Evolutionary conservation across 78 protist species (phyloP), one percentile per base, ranked within the genome.

Genomic region (Abeoforma whisleri): DNA sequence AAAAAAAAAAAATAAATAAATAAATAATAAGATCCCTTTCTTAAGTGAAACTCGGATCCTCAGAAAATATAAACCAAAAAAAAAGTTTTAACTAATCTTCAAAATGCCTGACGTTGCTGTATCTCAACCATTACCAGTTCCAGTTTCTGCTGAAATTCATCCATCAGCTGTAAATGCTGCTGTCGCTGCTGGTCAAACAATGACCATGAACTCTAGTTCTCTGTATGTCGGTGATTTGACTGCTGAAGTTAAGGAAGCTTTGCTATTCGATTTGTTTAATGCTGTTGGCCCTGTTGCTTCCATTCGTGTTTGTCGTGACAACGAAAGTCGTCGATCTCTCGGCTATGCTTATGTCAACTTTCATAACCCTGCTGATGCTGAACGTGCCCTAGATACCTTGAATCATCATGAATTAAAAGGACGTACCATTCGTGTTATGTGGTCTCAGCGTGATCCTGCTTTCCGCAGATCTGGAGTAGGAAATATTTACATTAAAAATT

Each of bases 301-400:
- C 68, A 95, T 95, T 85, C 91, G 94, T 1, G 96, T 97, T 36
- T 93, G 96, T 81, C 92, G 99, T 5, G 98, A 97, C 74, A 80
- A 90, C 48, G 39, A 71, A 70, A 93, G 97, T 25, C 93, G 91
- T 40, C 90, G 92, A 37, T 94, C 97, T 19, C 91, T 96, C 28
- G 96, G 96, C 36, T 96, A 97, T 80, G 97, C 97, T n/a, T 97
- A 96, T 88, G 97, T 97, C 81, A 96, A 96, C 96, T 97, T 93
- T 84, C 91, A 91, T 89, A 32, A 30, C 69, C 76, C 83, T 19
- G 91, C 2, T 32, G 83, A 31, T 31, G 99, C 99, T 39, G 98
- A 95, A 81, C 89, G 94, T 35, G 99, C 99, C 2, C 48, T 97
- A 57, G 98, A 96, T 70, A 92, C 94, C 23, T 38, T 96, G 83